Evolutionary conservation across 768 basidiomycete species (phyloP).

Genomic region (Trametes maxima): DNA sequence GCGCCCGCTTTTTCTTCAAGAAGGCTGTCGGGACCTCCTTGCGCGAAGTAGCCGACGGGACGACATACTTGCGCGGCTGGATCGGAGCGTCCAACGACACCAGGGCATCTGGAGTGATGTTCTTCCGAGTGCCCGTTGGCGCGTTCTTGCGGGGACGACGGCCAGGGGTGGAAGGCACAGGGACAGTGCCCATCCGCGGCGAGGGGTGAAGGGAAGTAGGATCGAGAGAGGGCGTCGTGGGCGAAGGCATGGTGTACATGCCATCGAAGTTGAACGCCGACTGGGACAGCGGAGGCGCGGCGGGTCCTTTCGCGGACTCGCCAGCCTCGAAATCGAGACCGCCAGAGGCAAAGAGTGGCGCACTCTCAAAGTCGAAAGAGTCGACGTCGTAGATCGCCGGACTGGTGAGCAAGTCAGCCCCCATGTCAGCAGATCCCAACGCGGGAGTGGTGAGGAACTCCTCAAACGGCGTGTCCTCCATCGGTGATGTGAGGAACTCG

Average conservation of each 20-base stretch:
- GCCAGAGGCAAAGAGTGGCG: slow-evolving; percentile 36
- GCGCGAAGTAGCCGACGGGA: slow-evolving; percentile 73
- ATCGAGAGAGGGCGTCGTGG: slow-evolving; percentile 52
- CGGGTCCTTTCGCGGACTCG: slow-evolving; percentile 28
- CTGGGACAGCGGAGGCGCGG: slow-evolving; percentile 18
- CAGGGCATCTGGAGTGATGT: slow-evolving; percentile 62
- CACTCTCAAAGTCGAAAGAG: slow-evolving; percentile 33
- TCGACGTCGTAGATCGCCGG: slow-evolving; percentile 42
- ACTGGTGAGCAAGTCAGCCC: slow-evolving; percentile 45
- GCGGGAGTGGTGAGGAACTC: slow-evolving; percentile 49
- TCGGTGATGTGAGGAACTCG: slow-evolving; percentile 50
- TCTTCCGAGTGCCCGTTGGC: slow-evolving; percentile 74
- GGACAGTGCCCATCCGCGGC: slow-evolving; percentile 29
- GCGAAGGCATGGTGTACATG: slow-evolving; percentile 51
- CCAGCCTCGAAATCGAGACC: slow-evolving; percentile 9
- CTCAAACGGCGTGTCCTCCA: slow-evolving; percentile 50
- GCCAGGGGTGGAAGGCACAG: slow-evolving; percentile 21
- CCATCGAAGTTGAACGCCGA: slow-evolving; percentile 35
- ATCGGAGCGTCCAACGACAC: slow-evolving; percentile 79
- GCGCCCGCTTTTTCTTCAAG: slow-evolving; percentile 64
- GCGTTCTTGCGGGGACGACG: slow-evolving; percentile 33
- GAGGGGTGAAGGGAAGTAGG: slow-evolving; percentile 38
- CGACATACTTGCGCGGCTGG: slow-evolving; percentile 72
- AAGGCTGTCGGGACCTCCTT: slow-evolving; percentile 72
- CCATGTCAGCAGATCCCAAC: slow-evolving; percentile 38